Evolutionary conservation across 2,329 filamentous ascomycete genomes (phyloP).

Genomic region (Aspergillus pseudoterreus): DNA sequence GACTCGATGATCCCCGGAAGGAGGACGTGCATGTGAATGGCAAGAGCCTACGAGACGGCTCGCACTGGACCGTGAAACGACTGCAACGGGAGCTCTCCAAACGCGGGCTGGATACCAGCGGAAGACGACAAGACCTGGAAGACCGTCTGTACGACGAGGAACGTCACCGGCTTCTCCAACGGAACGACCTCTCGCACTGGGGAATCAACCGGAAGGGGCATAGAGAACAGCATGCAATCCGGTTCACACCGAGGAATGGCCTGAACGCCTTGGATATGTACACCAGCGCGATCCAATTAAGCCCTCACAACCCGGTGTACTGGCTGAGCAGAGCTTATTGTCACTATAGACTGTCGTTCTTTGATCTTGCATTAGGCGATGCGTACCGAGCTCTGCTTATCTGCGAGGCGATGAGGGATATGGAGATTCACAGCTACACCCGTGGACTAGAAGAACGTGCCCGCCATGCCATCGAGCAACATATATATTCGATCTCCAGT

Average conservation of each 20-base stretch:
- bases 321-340: slow-evolving; percentile 36
- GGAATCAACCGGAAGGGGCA: not conserved
- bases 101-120: not conserved
- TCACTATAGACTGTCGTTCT: slow-evolving; percentile 29
- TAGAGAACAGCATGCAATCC: slow-evolving; percentile 10
- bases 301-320: slow-evolving; percentile 36
- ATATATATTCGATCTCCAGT: slow-evolving; percentile 15
- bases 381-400: slow-evolving; percentile 33
- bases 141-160: not conserved
- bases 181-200: not conserved
- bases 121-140: not conserved
- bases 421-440: not conserved
- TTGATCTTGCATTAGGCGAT: slow-evolving; percentile 36
- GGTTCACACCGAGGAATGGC: slow-evolving; percentile 9
- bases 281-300: slow-evolving; percentile 31
- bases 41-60: not conserved
- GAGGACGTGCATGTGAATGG: not conserved
- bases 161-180: not conserved
- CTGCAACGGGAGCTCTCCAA: not conserved
- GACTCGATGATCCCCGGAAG: not conserved
- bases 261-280: slow-evolving; percentile 33
- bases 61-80: not conserved
- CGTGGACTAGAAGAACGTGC: slow-evolving; percentile 8
- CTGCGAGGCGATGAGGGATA: slow-evolving; percentile 27
- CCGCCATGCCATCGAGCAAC: slow-evolving; percentile 32